Evolutionary conservation across 176 grass and related monocot species (phyloP), one percentile per base, ranked within the genome.

Genomic region (Musa beccarii): DNA sequence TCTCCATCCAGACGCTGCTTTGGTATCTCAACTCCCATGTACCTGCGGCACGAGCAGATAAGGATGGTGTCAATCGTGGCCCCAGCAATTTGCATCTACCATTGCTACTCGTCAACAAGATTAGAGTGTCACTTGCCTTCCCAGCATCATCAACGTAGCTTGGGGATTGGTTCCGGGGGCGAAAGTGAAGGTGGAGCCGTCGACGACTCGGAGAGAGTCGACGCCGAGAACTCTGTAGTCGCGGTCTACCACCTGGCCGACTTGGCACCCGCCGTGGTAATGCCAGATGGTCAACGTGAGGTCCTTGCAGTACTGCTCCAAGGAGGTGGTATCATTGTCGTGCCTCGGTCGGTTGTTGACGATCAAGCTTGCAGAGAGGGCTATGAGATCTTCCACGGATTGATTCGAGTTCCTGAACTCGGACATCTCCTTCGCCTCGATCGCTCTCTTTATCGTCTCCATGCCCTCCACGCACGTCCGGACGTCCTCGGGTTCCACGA

Each of bases 1-100:
- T 4, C 34, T 43, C 34, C 34, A 43, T 43, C 34, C 4, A 43
- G 6, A 43, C 34, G 34, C 34, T 43, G 34, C 54, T 84, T 80
- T 80, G 90, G 85, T 69, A 94, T 94, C 65, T 83, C 85, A 5
- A 88, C 52, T 3, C 91, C 88, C 91, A 94, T 88, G 24, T 94
- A 94, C 85, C 88, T 95, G 78, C 52, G 23, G 15, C 22, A 67
- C 54, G 62, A 15, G 55, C 43, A 26, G 13, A 52, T 67, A 72
- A 16, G 16, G 54, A 13, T 13, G 54, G 26, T 62, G 14, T 25
- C 43, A 9, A 69, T 17, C 19, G 15, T 12, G 9, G 6, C 12
- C n/a, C 10, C 2, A 24, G 29, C 29, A 34, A 34, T 34, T 0
- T 34, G 29, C 29, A 34, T 34, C 29, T 34, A 34, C 29, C 3